These are phyloP conservation scores for Fusarium anguioides DNA, from an alignment of 2,329 filamentous ascomycete genomes.

Conservation along the genomic window DNA sequence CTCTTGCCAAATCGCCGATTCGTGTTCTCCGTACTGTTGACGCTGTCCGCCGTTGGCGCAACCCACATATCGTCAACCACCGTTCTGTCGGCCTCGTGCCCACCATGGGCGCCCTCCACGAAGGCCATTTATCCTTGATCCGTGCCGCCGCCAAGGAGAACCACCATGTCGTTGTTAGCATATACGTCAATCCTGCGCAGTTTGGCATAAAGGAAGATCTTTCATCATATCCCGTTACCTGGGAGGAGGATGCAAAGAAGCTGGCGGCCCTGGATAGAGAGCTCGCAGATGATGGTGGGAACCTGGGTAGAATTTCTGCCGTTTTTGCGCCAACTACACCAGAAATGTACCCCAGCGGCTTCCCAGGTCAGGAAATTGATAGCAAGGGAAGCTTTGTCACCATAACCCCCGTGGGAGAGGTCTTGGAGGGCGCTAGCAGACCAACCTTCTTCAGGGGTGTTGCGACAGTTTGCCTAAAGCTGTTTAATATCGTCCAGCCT, in stretches of 20 bases:
- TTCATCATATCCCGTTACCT: conserved; percentile 88
- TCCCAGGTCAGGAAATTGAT: conserved; percentile 75
- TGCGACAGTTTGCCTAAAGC: conserved; percentile 94
- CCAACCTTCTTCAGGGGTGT: conserved; percentile 98
- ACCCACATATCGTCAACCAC: conserved; percentile 71
- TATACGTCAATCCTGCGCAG: conserved; percentile 97
- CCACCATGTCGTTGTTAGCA: conserved; percentile 86
- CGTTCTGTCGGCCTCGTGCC: conserved; percentile 88
- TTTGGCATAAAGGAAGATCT: conserved; percentile 93
- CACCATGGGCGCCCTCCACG: conserved; percentile 97
- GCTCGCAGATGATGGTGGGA: conserved; percentile 69
- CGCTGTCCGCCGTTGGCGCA: conserved; percentile 76
- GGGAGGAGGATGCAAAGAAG: conserved; percentile 78
- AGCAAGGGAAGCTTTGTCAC: conserved; percentile 90
- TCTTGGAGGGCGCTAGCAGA: conserved; percentile 85
- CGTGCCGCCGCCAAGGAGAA: conserved; percentile 85
- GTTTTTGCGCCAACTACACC: conserved; percentile 86
- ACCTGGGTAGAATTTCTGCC: conserved; percentile 77
- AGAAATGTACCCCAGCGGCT: conserved; percentile 89
- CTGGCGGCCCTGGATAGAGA: conserved; percentile 77
- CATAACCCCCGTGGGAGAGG: conserved; percentile 83
- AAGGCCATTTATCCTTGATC: conserved; percentile 87
- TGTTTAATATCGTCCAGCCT: conserved; percentile 64
- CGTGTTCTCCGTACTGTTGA: conserved; percentile 81
- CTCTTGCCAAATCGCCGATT: conserved; percentile 68